Evolutionary conservation across 768 basidiomycete species (phyloP).

Genomic region (Trametopsis cervina): DNA sequence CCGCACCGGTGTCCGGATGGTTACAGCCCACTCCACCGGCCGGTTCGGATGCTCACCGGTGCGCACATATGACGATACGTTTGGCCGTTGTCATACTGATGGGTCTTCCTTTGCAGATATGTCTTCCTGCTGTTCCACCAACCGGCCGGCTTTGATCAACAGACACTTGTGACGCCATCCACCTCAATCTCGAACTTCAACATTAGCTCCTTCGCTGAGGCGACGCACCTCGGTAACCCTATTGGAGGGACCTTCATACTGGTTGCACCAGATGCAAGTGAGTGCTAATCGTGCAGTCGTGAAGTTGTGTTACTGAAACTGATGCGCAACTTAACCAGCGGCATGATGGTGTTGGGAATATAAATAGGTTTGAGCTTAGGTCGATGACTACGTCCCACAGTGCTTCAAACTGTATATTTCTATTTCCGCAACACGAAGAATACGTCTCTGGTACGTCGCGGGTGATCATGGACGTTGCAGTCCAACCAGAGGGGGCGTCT

Average conservation of each 20-base stretch:
- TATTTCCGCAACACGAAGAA: too few relatives aligned
- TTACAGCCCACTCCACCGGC: constrained; percentile 25
- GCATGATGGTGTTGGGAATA: too few relatives aligned
- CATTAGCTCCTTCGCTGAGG: constrained; percentile 24
- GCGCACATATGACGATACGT: constrained; percentile 2
- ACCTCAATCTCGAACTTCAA: constrained; percentile 26
- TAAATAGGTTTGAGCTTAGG: too few relatives aligned
- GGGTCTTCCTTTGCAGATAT: constrained; percentile 17
- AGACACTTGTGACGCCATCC: constrained; percentile 20
- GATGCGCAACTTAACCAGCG: too few relatives aligned
- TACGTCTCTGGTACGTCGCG: too few relatives aligned
- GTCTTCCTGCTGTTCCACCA: constrained; percentile 25
- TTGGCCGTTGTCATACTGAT: not conserved
- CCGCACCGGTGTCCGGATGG: constrained; percentile 25
- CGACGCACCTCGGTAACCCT: constrained; percentile 21
- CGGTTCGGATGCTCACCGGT: constrained; percentile 28
- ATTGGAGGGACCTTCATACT: constrained; percentile 29
- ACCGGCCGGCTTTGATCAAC: constrained; percentile 19
- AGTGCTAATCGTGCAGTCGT: too few relatives aligned
- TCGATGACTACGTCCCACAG: too few relatives aligned
- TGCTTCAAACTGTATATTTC: too few relatives aligned
- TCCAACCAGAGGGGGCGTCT: too few relatives aligned
- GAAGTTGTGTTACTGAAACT: too few relatives aligned
- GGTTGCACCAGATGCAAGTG: constrained; percentile 17
- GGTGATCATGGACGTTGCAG: too few relatives aligned